Evolutionary conservation across 805 yeast species (phyloP), one percentile per base, ranked within the genome.

Genomic region (Starmerella stigmatis): DNA sequence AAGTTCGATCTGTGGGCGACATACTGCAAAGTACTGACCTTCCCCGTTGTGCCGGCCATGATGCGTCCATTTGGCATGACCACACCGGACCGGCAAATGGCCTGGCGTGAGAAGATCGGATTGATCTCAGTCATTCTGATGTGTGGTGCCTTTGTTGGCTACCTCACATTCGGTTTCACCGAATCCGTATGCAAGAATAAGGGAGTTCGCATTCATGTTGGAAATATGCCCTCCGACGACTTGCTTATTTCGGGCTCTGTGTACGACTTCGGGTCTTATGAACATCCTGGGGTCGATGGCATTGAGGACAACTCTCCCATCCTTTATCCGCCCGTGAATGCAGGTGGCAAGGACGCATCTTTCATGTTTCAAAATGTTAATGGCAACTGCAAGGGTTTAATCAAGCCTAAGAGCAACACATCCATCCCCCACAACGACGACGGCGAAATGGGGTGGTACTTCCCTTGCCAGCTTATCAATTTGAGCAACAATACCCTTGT

Each of bases 41-140:
- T 86, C 62, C 89, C 96, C 92, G 94, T 94, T 3, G 94, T 96
- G 1, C 74, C 81, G 3, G 79, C 86, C 0, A 51, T 86, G 27
- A 64, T 86, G 56, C 67, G 66, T 35, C 62, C 83, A 35, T 81
- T 76, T 63, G 97, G 97, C 3, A 72, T 89, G 73, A 73, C 74
- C 27, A 77, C 81, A 17, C 76, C 77, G 54, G 88, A 79, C 35
- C 76, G 94, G 48, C 96, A 88, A 60, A 76, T 78, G 69, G 97
- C 97, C 0, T 92, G 98, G 98, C 74, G 98, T 59, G 98, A 92
- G 59, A 89, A 89, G 60, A 81, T 88, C 44, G 97, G 86, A 1
- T 70, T 92, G 35, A 69, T 89, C 35, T 72, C 92, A 1, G 71
- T 86, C 44, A 86, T 89, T 55, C 52, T 81, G 16, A 72, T 73